These are phyloP conservation scores for Apophysomyces sp. DNA, from an alignment of 371 early-diverging fungal species.

Conservation along the genomic window DNA sequence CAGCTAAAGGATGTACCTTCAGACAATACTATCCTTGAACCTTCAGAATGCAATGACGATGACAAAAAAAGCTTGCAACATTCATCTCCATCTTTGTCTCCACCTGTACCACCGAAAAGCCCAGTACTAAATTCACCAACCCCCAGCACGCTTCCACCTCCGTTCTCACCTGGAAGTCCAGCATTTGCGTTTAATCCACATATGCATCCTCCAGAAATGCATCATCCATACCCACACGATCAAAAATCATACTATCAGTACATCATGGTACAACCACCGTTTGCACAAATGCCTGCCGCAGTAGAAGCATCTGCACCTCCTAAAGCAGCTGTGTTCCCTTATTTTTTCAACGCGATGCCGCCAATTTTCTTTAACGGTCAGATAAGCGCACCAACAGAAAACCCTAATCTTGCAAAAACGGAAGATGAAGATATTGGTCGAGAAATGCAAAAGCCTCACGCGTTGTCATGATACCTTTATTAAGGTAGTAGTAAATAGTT, in stretches of 20 bases:
- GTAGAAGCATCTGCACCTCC: not conserved
- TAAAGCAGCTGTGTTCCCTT: not conserved
- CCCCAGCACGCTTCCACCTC: not conserved
- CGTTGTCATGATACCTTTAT: too few relatives aligned
- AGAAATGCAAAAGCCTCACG: not conserved
- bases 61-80: not conserved
- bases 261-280: not conserved
- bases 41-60: not conserved
- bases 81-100: not conserved
- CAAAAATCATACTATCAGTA: not conserved
- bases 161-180: not conserved
- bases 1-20: not conserved
- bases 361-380: too few relatives aligned
- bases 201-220: not conserved
- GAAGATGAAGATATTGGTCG: not conserved
- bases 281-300: not conserved
- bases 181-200: not conserved
- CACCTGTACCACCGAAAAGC: not conserved
- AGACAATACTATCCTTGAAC: not conserved
- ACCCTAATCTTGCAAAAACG: not conserved
- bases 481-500: too few relatives aligned
- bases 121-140: not conserved
- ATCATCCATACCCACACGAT: not conserved
- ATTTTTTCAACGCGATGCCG: not conserved
- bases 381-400: not conserved